Evolutionary conservation across 352 stramenopile species (phyloP).

Genomic region (Globisporangium acanthophoron): DNA sequence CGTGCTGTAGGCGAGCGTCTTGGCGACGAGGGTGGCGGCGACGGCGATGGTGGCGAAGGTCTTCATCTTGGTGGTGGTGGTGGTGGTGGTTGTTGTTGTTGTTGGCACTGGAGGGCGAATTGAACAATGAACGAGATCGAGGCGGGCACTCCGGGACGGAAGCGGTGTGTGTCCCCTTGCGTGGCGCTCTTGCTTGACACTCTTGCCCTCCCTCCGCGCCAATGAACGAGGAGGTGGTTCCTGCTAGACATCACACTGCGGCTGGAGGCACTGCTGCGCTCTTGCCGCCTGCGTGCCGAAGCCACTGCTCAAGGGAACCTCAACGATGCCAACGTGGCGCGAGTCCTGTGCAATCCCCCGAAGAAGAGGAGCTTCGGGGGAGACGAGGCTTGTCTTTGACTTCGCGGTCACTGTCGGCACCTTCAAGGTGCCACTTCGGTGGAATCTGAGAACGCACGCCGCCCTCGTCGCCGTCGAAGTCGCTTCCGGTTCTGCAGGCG

Average conservation of each 20-base stretch:
- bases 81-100: conserved; percentile 12
- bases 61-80: conserved; percentile 26
- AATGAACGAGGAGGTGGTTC: conserved; percentile 6
- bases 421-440: too few species aligned
- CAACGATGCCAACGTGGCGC: too few species aligned
- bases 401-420: too few species aligned
- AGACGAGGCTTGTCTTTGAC: too few species aligned
- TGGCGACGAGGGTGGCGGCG: conserved; percentile 20
- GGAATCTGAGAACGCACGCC: too few species aligned
- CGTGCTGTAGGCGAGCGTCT: conserved; percentile 24
- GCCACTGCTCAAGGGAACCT: too few species aligned
- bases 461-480: too few species aligned
- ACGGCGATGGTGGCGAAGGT: conserved; percentile 23
- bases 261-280: too few species aligned
- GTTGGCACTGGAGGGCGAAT: conserved; percentile 28
- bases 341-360: too few species aligned
- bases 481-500: too few species aligned
- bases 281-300: too few species aligned
- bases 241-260: conserved; percentile 19
- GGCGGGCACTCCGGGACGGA: neutral
- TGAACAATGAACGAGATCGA: conserved; percentile 24
- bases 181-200: conserved; percentile 9
- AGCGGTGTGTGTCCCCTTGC: neutral
- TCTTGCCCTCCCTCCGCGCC: conserved; percentile 13
- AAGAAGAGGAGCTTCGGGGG: too few species aligned